Percentiles rank a stretch among this genome's conserved stretches.
These are phyloP conservation scores for Magnolia sinica DNA, from an alignment of 164 flowering plant genomes.

Conservation along the genomic window DNA sequence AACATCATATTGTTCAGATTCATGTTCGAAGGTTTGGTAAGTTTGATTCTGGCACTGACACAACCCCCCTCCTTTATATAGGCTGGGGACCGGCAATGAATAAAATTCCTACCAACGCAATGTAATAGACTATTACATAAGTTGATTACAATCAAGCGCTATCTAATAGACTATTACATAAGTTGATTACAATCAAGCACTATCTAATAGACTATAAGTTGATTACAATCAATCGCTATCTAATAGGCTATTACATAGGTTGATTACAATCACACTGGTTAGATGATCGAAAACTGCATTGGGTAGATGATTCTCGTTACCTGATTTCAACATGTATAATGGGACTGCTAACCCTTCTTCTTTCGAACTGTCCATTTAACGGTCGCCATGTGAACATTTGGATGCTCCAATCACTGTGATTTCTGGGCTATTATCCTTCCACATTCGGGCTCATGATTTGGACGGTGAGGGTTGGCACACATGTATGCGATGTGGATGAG, in stretches of 20 bases:
- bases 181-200: not conserved
- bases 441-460: not conserved
- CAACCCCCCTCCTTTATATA: too few relatives aligned
- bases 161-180: too few relatives aligned
- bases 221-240: too few relatives aligned
- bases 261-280: not conserved
- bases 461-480: not conserved
- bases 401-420: not conserved
- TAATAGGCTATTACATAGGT: too few relatives aligned
- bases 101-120: too few relatives aligned
- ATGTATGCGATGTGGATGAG: not conserved
- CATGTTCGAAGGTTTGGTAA: too few relatives aligned
- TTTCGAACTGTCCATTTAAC: not conserved
- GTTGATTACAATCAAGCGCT: too few relatives aligned
- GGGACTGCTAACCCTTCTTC: not conserved
- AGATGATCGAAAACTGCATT: not conserved
- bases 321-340: not conserved
- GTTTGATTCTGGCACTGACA: too few relatives aligned
- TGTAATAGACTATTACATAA: too few relatives aligned
- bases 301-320: not conserved
- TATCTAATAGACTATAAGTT: too few relatives aligned
- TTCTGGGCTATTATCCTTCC: not conserved
- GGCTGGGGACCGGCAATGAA: too few relatives aligned
- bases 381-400: not conserved
- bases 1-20: too few relatives aligned